Percentiles rank a stretch among this genome's conserved stretches.
Evolutionary conservation across 129 eudicot genomes (phyloP).

Genomic region (Artemisia argyi): DNA sequence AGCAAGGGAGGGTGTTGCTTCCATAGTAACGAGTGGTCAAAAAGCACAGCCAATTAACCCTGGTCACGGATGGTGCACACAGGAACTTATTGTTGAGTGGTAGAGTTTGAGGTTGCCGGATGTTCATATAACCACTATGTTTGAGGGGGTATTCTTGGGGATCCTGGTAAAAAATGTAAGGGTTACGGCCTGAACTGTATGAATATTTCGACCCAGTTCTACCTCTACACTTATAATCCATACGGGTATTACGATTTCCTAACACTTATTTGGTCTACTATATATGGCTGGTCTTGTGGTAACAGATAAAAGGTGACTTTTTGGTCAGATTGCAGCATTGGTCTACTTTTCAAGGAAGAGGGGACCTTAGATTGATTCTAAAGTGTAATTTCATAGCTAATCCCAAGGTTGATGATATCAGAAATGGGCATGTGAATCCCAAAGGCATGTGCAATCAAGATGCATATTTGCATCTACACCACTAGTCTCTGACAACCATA

Average conservation of each 20-base stretch:
- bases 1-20: too few relatives aligned
- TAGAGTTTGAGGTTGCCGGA: background rate
- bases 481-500: slow-evolving; percentile 9
- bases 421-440: slow-evolving; percentile 9
- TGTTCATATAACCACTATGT: background rate
- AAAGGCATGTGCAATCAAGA: slow-evolving; percentile 9
- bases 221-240: background rate
- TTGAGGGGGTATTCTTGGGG: background rate
- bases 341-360: background rate
- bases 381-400: slow-evolving; percentile 9
- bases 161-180: background rate
- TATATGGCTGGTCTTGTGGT: slow-evolving; percentile 7
- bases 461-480: slow-evolving; percentile 11
- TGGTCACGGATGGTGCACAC: background rate
- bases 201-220: background rate
- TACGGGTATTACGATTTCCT: background rate
- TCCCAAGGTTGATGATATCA: background rate
- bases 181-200: background rate
- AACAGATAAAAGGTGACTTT: slow-evolving; percentile 23
- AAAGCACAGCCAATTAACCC: background rate
- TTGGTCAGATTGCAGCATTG: slow-evolving; percentile 15
- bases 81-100: background rate
- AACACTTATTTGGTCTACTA: background rate
- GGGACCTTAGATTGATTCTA: slow-evolving; percentile 5
- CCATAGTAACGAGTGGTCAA: too few relatives aligned